Conservation (phyloP, 2,329 filamentous ascomycete genomes). For the Trichoderma oligosporum region DNA sequence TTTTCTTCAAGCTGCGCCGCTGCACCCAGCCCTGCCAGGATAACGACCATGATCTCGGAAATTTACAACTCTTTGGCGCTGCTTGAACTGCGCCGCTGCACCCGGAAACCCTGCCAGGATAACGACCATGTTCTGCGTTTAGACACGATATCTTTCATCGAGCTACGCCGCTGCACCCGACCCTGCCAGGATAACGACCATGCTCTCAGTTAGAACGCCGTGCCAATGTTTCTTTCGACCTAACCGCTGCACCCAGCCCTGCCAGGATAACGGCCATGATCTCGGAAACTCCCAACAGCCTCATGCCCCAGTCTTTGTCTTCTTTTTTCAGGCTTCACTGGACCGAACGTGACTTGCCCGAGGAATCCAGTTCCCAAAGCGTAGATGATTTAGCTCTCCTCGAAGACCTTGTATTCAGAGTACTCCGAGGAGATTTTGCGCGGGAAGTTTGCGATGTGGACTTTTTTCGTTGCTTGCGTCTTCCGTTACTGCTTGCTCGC, state of each 20-base stretch:
- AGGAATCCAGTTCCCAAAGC: background rate
- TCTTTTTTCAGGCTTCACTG: background rate
- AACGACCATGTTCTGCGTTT: conserved; percentile 8
- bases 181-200: conserved; percentile 13
- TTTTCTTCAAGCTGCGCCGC: background rate
- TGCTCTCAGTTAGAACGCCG: background rate
- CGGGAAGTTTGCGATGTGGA: background rate
- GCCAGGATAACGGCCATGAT: conserved; percentile 8
- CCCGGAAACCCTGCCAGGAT: conserved; percentile 4
- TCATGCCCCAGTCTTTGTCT: background rate
- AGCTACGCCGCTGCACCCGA: conserved; percentile 4
- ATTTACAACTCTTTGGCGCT: background rate
- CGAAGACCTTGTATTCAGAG: background rate
- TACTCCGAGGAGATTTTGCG: background rate
- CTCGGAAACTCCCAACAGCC: background rate
- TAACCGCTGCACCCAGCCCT: conserved; percentile 5
- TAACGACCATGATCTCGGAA: conserved; percentile 7
- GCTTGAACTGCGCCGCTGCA: conserved; percentile 7
- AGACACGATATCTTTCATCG: background rate
- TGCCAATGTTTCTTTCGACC: background rate
- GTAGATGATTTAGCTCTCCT: background rate
- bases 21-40: conserved; percentile 13
- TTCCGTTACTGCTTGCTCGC: background rate
- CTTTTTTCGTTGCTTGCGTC: background rate
- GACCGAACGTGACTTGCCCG: background rate